phyloP scores from a whole-genome alignment of 2,329 filamentous ascomycete species.

The Pestalotiopsis sp. region DNA sequence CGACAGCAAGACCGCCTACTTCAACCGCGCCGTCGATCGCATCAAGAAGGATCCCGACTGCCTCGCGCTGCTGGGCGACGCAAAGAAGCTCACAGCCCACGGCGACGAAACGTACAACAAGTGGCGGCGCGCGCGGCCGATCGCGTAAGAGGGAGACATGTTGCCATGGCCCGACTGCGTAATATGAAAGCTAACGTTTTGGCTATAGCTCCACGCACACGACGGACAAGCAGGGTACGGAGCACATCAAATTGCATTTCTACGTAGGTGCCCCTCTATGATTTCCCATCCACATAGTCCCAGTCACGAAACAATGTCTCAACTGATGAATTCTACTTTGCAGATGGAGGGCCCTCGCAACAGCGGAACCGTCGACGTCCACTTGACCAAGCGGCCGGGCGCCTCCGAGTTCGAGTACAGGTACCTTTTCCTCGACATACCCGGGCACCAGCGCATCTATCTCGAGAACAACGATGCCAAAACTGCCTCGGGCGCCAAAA shows the following conservation, averaged over 20 bases:
- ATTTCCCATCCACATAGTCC: neutral
- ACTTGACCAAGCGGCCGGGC: constrained; percentile 70
- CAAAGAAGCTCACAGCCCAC: constrained; percentile 74
- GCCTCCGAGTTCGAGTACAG: constrained; percentile 74
- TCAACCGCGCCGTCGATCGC: constrained; percentile 81
- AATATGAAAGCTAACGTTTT: constrained; percentile 26
- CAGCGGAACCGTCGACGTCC: constrained; percentile 72
- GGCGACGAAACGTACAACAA: constrained; percentile 81
- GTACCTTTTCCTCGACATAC: constrained; percentile 78
- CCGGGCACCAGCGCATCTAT: constrained; percentile 66
- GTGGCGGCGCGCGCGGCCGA: constrained; percentile 69
- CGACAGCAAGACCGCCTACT: constrained; percentile 82
- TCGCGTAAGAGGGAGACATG: constrained; percentile 45
- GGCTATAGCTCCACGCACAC: constrained; percentile 60
- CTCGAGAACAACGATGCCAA: constrained; percentile 60
- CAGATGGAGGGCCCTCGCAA: constrained; percentile 77
- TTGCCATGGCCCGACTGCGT: neutral
- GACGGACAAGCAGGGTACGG: constrained; percentile 72
- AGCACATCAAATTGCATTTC: constrained; percentile 85
- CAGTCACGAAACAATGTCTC: neutral
- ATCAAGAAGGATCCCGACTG: constrained; percentile 74
- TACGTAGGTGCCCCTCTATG: constrained; percentile 53
- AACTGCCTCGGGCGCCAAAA: constrained; percentile 35
- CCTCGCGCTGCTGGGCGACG: constrained; percentile 71
- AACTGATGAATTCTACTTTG: constrained; percentile 18